Evolutionary conservation across 2,329 filamentous ascomycete species (phyloP).

Genomic region (Penicillium sp.): DNA sequence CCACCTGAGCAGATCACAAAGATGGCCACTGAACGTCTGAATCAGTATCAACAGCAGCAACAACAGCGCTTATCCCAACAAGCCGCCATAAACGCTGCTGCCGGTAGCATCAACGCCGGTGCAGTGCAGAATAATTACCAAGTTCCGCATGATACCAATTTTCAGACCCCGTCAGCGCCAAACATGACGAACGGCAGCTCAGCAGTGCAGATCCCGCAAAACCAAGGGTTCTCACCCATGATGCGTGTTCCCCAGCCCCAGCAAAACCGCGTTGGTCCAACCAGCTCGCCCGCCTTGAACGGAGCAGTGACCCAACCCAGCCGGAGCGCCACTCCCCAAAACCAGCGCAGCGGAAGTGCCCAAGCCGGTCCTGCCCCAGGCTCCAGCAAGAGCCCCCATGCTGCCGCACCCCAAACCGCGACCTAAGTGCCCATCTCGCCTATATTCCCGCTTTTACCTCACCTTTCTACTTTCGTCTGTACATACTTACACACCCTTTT

Average conservation of each 20-base stretch:
- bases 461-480: conserved; percentile 29
- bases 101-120: conserved; percentile 42
- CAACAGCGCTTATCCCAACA: conserved; percentile 51
- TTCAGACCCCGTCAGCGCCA: conserved; percentile 35
- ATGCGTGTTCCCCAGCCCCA: conserved; percentile 54
- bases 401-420: conserved; percentile 44
- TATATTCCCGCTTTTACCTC: not conserved
- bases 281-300: conserved; percentile 48
- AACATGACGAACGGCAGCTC: conserved; percentile 36
- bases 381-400: conserved; percentile 45
- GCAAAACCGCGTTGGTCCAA: conserved; percentile 42
- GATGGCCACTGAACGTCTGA: conserved; percentile 54
- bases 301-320: conserved; percentile 45
- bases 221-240: conserved; percentile 56
- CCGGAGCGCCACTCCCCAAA: conserved; percentile 49
- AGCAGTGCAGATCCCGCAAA: conserved; percentile 49
- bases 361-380: conserved; percentile 41
- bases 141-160: conserved; percentile 42
- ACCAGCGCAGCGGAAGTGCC: conserved; percentile 47
- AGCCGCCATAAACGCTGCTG: conserved; percentile 54
- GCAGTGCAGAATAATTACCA: conserved; percentile 43
- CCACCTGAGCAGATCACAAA: conserved; percentile 57
- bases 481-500: conserved; percentile 31
- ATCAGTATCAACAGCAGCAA: conserved; percentile 50
- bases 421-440: conserved; percentile 23